Base-by-base conservation (phyloP, 108 stramenopile genomes). In the Schizochytrium sp. region DNA sequence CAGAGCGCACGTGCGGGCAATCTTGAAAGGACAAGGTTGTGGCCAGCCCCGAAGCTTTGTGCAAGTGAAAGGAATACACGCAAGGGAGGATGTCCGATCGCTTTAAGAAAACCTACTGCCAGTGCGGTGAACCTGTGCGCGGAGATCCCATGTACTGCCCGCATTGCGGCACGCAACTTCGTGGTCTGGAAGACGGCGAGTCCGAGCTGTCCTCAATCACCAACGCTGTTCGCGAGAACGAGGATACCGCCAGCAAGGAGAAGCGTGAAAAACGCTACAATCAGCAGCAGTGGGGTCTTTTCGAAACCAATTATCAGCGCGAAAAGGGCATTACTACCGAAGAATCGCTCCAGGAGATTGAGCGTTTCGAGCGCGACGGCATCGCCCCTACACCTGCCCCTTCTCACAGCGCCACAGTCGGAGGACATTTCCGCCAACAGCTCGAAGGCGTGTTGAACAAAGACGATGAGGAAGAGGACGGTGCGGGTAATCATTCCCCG, bases 221-320 rank as follows among this genome's bases (percentile, higher is more conserved):
- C 76, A 28, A 28, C 50, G 76, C 76, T 2, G 76, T 83, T 7
- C 76, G 76, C 3, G 76, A 83, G 15, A 5, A 55, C 3, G 50
- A 83, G 50, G 76, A 17, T 2, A 83, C 47, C 8, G 76, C 28
- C 17, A 55, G 50, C 15, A n/a, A 17, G 17, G 76, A 83, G 76
- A 83, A 83, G 53, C 47, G 53, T n/a, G 76, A 83, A 8, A 55
- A 49, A n/a, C 5, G 28, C 5, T 83, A 83, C 76, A 83, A 83
- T 53, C 76, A 83, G 76, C 76, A 83, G 28, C 76, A 42, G 0
- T 83, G 76, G 76, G 53, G 53, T 13, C 53, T 83, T n/a, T 83
- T 83, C 47, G 76, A 83, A 53, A 83, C 76, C 38, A 83, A 83
- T 40, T 83, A 83, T 40, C 76, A 83, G 76, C 76, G 76, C 47